Base-by-base conservation (phyloP, 2,329 filamentous ascomycete genomes). In the Monilinia laxa region DNA sequence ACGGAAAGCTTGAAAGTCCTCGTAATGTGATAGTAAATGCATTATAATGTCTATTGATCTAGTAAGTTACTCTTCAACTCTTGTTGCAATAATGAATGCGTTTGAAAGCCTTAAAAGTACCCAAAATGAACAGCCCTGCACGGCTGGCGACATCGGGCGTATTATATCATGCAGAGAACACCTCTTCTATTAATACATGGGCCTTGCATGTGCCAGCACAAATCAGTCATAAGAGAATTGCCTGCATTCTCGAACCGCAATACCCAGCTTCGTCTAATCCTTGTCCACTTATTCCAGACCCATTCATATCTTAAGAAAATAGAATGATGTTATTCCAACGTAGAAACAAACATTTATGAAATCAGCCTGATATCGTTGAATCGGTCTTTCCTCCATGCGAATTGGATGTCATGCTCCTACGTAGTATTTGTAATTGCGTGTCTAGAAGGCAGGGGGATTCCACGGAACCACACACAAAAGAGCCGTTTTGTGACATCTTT, bases 391-490 rank as follows among this genome's bases (percentile, higher is more conserved):
- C 58, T 35, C 31, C 58, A 51, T 51, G 45, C 7, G 58, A 62
- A 2, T 25, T 14, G 14, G 45, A 62, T 28, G 28, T 51, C 47
- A 62, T 51, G 16, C 31, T 62, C n/a, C 58, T 62, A 40, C 58
- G 58, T 51, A 62, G 18, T 20, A 38, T 62, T 51, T 62, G 28
- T 14, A 62, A 62, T 10, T 62, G 58, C 5, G 38, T 23, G 31
- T 62, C 45, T 47, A 62, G 23, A 40, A 62, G 58, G 16, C 58
- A 62, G 16, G 58, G 58, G n/a, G 58, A 38, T 40, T 25, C 58
- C n/a, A 18, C 14, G 18, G 58, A 40, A 25, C 45, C 58, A 51
- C 58, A 51, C n/a, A 62, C 10, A n/a, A 25, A 52, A 23, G 58
- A 51, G 58, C n/a, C 23, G 4, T 62, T 40, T 25, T 38, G 45